Percentiles rank a stretch among this genome's conserved stretches.
These are phyloP conservation scores for Pseudocercospora eumusae DNA, from an alignment of 2,329 filamentous ascomycete genomes.

Conservation along the genomic window DNA sequence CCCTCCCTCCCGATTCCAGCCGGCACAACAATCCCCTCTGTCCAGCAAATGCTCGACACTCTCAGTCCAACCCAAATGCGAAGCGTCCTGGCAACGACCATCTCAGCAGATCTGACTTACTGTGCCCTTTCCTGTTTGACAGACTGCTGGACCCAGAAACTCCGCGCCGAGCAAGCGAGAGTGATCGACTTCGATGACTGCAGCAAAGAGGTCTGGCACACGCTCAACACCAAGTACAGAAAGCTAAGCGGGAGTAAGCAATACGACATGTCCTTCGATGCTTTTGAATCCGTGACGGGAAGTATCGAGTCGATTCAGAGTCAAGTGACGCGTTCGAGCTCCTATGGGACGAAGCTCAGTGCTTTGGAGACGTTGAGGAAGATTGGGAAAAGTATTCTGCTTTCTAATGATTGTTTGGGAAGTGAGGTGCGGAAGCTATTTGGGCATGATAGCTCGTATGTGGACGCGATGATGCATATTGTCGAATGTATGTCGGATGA, in stretches of 20 bases:
- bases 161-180: too few species aligned
- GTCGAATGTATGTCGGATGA: slow-evolving; percentile 7
- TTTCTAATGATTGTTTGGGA: slow-evolving; percentile 9
- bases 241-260: slow-evolving; percentile 6
- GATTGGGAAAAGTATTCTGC: slow-evolving; percentile 16
- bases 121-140: neutral
- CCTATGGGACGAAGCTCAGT: slow-evolving; percentile 14
- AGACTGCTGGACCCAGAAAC: neutral
- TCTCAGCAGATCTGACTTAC: neutral
- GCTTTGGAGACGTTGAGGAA: slow-evolving; percentile 17
- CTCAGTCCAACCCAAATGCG: neutral
- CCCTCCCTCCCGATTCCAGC: neutral
- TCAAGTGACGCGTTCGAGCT: slow-evolving; percentile 1
- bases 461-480: slow-evolving; percentile 1
- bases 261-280: neutral
- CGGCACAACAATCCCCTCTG: neutral
- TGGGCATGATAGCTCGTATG: neutral
- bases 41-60: neutral
- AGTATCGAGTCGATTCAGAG: slow-evolving; percentile 5
- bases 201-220: neutral
- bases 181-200: neutral
- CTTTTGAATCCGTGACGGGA: slow-evolving; percentile 10
- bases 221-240: slow-evolving; percentile 2
- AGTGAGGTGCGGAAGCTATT: slow-evolving; percentile 16
- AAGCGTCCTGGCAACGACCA: neutral